Conservation (phyloP, 192 early-diverging fungal species). For the Chytriomyces hyalinus region DNA sequence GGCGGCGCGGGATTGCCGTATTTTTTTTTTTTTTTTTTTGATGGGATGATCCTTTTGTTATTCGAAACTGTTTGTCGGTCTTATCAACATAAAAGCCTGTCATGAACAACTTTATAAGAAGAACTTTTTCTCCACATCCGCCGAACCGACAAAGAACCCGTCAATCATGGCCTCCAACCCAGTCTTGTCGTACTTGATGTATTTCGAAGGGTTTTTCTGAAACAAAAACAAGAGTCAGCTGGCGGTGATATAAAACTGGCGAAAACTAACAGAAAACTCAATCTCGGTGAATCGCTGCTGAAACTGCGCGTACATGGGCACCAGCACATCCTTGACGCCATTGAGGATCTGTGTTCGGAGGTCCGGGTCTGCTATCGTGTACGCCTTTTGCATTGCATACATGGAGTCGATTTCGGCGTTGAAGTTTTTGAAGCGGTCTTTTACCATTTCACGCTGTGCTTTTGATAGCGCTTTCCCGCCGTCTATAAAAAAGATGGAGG, state of each 20-base stretch:
- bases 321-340: conserved; percentile 71
- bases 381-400: conserved; percentile 68
- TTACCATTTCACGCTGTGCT: conserved; percentile 73
- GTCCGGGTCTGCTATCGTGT: conserved; percentile 81
- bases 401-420: conserved; percentile 83
- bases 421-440: conserved; percentile 89
- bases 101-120: background rate
- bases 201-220: conserved; percentile 78
- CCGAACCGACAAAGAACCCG: conserved; percentile 65
- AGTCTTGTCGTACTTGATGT: conserved; percentile 76
- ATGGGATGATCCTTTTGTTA: background rate
- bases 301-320: conserved; percentile 82
- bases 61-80: background rate
- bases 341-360: conserved; percentile 70
- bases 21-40: conserved; percentile 4
- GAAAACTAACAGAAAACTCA: conserved; percentile 65
- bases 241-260: background rate
- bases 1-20: background rate
- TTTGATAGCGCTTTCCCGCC: conserved; percentile 66
- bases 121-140: conserved; percentile 24
- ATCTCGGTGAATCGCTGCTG: conserved; percentile 67
- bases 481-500: conserved; percentile 42
- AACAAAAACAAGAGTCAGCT: background rate
- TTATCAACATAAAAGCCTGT: too few species aligned
- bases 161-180: conserved; percentile 68